Evolutionary conservation across 345 rosid species (phyloP).

Genomic region (Populus deltoides): DNA sequence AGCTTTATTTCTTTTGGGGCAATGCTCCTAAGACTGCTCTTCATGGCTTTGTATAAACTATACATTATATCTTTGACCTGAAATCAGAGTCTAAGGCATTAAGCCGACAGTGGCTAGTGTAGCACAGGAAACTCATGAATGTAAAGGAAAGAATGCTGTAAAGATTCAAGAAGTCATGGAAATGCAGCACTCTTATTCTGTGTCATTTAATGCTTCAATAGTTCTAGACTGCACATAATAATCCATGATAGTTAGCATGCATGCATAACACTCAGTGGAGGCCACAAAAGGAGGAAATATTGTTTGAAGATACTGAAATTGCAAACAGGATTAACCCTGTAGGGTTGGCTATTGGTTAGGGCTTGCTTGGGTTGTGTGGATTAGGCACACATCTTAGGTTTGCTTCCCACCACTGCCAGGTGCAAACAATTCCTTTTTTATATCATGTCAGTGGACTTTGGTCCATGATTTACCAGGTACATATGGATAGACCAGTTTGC

Average conservation of each 20-base stretch:
- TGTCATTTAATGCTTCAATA: not conserved
- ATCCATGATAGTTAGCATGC: not conserved
- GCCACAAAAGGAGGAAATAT: too few species aligned
- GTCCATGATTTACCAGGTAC: too few species aligned
- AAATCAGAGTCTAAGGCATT: constrained; percentile 12
- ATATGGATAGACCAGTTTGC: too few species aligned
- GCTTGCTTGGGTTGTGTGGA: too few species aligned
- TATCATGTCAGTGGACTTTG: too few species aligned
- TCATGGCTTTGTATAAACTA: constrained; percentile 65
- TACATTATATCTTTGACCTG: constrained; percentile 93
- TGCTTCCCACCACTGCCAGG: too few species aligned
- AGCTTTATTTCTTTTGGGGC: constrained; percentile 87
- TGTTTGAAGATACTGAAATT: too few species aligned
- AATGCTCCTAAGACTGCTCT: constrained; percentile 84
- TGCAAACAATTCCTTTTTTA: too few species aligned
- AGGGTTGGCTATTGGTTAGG: too few species aligned
- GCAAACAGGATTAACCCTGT: too few species aligned
- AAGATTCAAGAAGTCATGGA: not conserved
- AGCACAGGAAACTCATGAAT: not conserved
- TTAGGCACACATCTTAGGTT: too few species aligned
- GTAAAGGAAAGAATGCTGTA: not conserved
- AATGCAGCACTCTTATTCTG: not conserved
- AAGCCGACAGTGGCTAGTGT: not conserved
- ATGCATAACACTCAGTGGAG: too few species aligned
- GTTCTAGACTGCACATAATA: not conserved